Evolutionary conservation across 345 rosid genomes (phyloP).

Genomic region (Cardamine chenopodiifolia): DNA sequence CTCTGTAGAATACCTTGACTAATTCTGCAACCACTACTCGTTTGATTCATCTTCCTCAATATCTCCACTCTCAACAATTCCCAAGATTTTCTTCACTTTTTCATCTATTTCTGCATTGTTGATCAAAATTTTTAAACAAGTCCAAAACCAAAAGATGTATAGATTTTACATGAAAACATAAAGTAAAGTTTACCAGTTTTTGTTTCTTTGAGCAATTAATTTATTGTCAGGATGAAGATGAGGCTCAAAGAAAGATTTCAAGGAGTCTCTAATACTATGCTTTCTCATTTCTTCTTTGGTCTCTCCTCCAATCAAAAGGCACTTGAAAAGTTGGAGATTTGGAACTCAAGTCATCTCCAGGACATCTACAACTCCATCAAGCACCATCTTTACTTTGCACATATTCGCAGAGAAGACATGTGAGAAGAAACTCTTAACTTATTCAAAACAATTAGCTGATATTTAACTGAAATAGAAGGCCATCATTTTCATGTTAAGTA

Average conservation of each 20-base stretch:
- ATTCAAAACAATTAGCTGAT: constrained; percentile 27
- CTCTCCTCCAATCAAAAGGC: constrained; percentile 23
- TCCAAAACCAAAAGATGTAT: neutral
- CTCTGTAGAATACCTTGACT: constrained; percentile 66
- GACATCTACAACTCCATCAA: constrained; percentile 25
- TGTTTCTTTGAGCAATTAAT: constrained; percentile 70
- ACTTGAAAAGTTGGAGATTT: constrained; percentile 38
- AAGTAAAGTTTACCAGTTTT: constrained; percentile 57
- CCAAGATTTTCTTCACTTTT: constrained; percentile 67
- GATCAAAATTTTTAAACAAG: constrained; percentile 30
- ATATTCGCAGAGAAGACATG: constrained; percentile 21
- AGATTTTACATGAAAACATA: neutral
- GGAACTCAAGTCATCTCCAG: constrained; percentile 26
- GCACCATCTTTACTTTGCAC: constrained; percentile 27
- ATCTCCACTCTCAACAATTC: constrained; percentile 61
- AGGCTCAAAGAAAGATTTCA: constrained; percentile 71
- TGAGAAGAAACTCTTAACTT: constrained; percentile 20
- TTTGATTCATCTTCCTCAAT: constrained; percentile 56
- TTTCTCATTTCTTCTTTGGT: constrained; percentile 58
- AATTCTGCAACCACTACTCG: constrained; percentile 59
- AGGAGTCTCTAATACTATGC: constrained; percentile 58
- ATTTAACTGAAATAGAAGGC: neutral
- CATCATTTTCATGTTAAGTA: constrained; percentile 29
- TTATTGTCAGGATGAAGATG: constrained; percentile 72
- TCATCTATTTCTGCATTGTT: constrained; percentile 72